phyloP scores from a whole-genome alignment of 176 grass and related monocot species.

The Bromus sterilis region DNA sequence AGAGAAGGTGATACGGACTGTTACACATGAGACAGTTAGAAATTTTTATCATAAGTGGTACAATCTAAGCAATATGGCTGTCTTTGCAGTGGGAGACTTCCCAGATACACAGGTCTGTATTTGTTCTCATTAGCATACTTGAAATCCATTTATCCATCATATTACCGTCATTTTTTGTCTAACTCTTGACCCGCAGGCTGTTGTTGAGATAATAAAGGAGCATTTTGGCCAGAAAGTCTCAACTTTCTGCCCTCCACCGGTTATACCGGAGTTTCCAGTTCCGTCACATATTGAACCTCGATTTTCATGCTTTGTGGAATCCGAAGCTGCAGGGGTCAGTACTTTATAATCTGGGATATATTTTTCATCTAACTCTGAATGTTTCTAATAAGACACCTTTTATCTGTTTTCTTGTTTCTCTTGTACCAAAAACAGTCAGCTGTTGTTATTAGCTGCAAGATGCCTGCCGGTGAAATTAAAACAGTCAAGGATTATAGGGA shows the following conservation, averaged over 20 bases:
- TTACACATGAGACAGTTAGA: slow-evolving; percentile 67
- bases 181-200: slow-evolving; percentile 37
- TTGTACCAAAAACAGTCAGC: slow-evolving; percentile 72
- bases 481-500: slow-evolving; percentile 88
- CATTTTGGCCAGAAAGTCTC: slow-evolving; percentile 85
- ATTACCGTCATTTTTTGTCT: slow-evolving; percentile 9
- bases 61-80: slow-evolving; percentile 91
- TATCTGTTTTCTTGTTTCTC: slow-evolving; percentile 24
- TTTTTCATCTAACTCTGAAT: background rate
- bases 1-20: slow-evolving; percentile 91
- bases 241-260: slow-evolving; percentile 35
- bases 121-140: slow-evolving; percentile 16
- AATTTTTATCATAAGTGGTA: slow-evolving; percentile 94
- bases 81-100: slow-evolving; percentile 95
- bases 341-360: background rate
- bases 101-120: slow-evolving; percentile 64
- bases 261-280: slow-evolving; percentile 74
- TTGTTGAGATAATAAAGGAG: slow-evolving; percentile 90
- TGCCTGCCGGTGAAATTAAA: slow-evolving; percentile 73
- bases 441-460: slow-evolving; percentile 97
- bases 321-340: slow-evolving; percentile 95
- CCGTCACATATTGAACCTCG: slow-evolving; percentile 91
- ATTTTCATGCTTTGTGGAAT: slow-evolving; percentile 98
- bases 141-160: slow-evolving; percentile 7
- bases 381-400: background rate